A percentile compares a stretch with the other conserved stretches of the same genome.
Evolutionary conservation across 495 filamentous ascomycete species (phyloP).

Genomic region (Penicillium herquei): DNA sequence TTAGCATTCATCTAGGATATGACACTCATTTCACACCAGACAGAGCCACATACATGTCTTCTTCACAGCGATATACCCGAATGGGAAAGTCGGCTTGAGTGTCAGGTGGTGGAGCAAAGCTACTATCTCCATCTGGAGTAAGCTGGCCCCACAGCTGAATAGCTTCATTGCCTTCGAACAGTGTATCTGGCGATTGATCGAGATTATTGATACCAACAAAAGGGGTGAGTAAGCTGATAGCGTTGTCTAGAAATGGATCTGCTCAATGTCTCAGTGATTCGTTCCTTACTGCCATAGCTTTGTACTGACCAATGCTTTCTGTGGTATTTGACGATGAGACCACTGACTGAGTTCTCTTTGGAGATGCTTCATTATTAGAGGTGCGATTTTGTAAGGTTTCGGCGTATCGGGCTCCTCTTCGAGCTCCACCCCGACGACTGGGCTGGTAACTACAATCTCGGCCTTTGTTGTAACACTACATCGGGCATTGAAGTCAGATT

Average conservation of each 20-base stretch:
- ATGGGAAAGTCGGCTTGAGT: conserved; percentile 7
- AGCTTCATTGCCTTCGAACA: conserved; percentile 11
- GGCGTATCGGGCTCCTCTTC: conserved; percentile 26
- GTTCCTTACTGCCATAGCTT: neutral
- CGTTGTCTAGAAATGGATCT: conserved; percentile 18
- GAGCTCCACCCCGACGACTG: conserved; percentile 49
- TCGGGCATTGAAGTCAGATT: neutral
- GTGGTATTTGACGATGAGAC: conserved; percentile 3
- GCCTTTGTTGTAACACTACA: conserved; percentile 41
- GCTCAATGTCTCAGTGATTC: neutral
- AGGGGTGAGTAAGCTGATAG: conserved; percentile 18
- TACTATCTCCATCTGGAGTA: conserved; percentile 22
- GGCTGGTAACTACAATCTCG: conserved; percentile 47
- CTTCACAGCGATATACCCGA: conserved; percentile 26
- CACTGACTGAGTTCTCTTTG: neutral
- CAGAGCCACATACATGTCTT: conserved; percentile 23
- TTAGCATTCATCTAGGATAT: neutral
- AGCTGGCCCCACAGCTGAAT: conserved; percentile 20
- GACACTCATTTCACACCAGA: neutral
- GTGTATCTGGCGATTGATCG: conserved; percentile 17
- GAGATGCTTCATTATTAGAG: neutral
- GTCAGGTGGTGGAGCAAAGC: conserved; percentile 12
- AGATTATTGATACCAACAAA: conserved; percentile 19
- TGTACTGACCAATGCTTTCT: conserved; percentile 12
- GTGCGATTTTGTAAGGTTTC: conserved; percentile 7